These are phyloP conservation scores for Wallacemonas collosoma DNA, from an alignment of 208 protist species.

Conservation along the genomic window DNA sequence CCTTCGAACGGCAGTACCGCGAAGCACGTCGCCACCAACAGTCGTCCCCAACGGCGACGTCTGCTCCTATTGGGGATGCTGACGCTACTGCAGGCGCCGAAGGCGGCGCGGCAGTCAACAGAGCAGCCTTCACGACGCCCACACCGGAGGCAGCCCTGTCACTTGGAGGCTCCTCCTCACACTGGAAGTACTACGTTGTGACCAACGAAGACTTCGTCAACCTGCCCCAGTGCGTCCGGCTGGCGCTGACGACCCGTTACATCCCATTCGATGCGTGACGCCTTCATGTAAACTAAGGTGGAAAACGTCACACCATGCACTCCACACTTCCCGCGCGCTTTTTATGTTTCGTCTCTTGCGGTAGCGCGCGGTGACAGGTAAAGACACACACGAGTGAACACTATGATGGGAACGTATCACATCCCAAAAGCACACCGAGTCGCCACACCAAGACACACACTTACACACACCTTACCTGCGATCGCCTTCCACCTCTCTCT, in stretches of 20 bases:
- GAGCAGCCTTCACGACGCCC: neutral
- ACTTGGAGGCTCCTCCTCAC: constrained; percentile 8
- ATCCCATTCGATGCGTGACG: neutral
- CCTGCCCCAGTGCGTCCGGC: constrained; percentile 19
- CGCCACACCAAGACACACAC: too few relatives aligned
- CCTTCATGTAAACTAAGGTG: neutral
- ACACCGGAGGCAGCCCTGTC: neutral
- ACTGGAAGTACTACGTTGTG: constrained; percentile 23
- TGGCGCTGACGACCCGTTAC: constrained; percentile 8
- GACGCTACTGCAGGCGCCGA: neutral
- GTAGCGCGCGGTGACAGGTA: too few relatives aligned
- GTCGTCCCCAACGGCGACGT: neutral
- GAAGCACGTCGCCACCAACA: constrained; percentile 20
- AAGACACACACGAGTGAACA: too few relatives aligned
- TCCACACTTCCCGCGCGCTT: too few relatives aligned
- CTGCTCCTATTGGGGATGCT: neutral
- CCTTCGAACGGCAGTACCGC: constrained; percentile 38
- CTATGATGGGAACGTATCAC: too few relatives aligned
- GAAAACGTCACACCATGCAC: neutral
- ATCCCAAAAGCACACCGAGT: too few relatives aligned
- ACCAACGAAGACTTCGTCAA: constrained; percentile 17
- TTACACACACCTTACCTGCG: too few relatives aligned
- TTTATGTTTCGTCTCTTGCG: too few relatives aligned
- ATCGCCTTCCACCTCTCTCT: too few relatives aligned
- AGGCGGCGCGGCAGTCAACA: neutral